Percentiles rank a stretch among this genome's conserved stretches.
These are phyloP conservation scores for Sclerotinia minor DNA, from an alignment of 2,329 filamentous ascomycete genomes.

Conservation along the genomic window DNA sequence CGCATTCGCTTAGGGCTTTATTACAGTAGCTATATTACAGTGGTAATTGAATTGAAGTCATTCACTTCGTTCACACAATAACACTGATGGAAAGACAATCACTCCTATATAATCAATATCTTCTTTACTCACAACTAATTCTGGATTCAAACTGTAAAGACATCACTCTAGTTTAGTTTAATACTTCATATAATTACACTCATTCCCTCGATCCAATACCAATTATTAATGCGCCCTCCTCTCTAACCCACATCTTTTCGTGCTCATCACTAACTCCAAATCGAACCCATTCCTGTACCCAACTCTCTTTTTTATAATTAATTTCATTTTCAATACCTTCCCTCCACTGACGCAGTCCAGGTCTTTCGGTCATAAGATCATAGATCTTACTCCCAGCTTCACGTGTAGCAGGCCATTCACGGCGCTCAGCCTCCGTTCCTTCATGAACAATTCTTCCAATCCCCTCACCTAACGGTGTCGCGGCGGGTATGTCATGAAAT, in stretches of 20 bases:
- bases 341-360: neutral
- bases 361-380: neutral
- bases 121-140: too few relatives aligned
- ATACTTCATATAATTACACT: too few relatives aligned
- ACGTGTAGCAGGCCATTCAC: neutral
- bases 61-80: too few relatives aligned
- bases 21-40: too few relatives aligned
- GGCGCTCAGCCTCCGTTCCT: neutral
- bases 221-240: slow-evolving; percentile 8
- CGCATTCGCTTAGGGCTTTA: too few relatives aligned
- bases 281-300: slow-evolving; percentile 13
- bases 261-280: neutral
- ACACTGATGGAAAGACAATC: too few relatives aligned
- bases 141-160: too few relatives aligned
- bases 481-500: slow-evolving; percentile 4
- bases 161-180: too few relatives aligned
- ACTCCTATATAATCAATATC: too few relatives aligned
- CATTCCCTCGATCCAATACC: neutral
- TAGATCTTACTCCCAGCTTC: neutral
- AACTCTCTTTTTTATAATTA: neutral
- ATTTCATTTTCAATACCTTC: neutral
- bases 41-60: too few relatives aligned
- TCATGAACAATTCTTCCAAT: neutral
- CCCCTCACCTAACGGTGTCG: neutral
- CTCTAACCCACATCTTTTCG: neutral